A percentile compares a stretch with the other conserved stretches of the same genome.
phyloP scores from a whole-genome alignment of 169 alveolate genomes.

The Plasmodium adleri region DNA sequence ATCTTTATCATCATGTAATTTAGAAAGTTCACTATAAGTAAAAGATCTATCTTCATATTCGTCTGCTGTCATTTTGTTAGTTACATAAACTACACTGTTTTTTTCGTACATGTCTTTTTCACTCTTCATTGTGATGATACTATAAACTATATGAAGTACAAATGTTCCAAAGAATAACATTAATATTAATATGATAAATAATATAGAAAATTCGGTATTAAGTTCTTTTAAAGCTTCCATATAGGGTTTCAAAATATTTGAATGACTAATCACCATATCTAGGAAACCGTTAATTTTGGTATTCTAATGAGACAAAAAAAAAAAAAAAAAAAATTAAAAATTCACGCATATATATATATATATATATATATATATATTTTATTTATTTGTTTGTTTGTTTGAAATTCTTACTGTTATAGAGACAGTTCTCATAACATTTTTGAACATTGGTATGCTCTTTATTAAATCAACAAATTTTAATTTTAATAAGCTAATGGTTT shows the following conservation, averaged over 20 bases:
- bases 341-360: not conserved
- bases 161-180: constrained; percentile 37
- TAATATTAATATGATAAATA: constrained; percentile 42
- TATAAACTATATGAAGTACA: constrained; percentile 35
- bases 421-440: constrained; percentile 45
- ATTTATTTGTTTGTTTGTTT: not conserved
- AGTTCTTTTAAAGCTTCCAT: constrained; percentile 44
- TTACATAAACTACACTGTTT: constrained; percentile 18
- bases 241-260: constrained; percentile 41
- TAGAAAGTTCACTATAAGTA: constrained; percentile 77
- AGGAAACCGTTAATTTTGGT: constrained; percentile 24
- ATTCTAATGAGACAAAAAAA: constrained; percentile 3
- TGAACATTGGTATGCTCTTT: constrained; percentile 37
- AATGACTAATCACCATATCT: constrained; percentile 8
- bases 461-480: constrained; percentile 42
- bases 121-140: constrained; percentile 30
- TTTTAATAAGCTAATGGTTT: constrained; percentile 44
- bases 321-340: not conserved
- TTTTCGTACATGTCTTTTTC: constrained; percentile 35
- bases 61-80: constrained; percentile 80
- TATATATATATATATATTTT: not conserved
- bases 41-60: constrained; percentile 72
- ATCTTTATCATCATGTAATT: constrained; percentile 79
- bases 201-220: constrained; percentile 57
- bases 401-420: constrained; percentile 23